Base-by-base conservation (phyloP, 768 basidiomycete genomes). In the Rhodotorula sphaerocarpa region DNA sequence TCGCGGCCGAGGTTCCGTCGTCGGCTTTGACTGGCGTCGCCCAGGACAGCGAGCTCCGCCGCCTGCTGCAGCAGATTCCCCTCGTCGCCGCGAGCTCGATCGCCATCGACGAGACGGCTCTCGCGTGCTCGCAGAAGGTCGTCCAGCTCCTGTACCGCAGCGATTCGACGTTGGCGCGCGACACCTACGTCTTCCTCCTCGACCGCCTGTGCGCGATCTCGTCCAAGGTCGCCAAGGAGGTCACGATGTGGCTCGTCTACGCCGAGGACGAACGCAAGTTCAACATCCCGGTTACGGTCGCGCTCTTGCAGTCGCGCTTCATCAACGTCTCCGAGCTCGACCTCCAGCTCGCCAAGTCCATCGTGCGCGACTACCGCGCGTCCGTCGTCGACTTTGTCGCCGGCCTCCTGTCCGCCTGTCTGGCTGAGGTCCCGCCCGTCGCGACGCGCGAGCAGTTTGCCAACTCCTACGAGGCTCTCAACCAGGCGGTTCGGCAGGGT, bases 241-340 rank as follows among this genome's bases (percentile, higher is more conserved):
- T 93, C 10, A 87, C 91, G 53, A 88, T 87, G 3, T 99, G 95
- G 95, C 79, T 99, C 51, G 78, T 96, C 48, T 95, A 90, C 73
- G 88, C 95, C 6, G 92, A 97, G 73, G 95, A 99, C 73, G 88
- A 92, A 89, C 89, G 95, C 71, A 99, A 99, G 77, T 87, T 88
- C 77, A 96, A 96, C 73, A 85, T 97, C 16, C 83, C 90, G 16
- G 93, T 95, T 67, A 95, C 91, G 0, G 84, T 89, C 33, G 87
- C 89, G 3, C 81, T 99, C 42, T 78, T 97, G 57, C 83, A 86
- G 47, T 87, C 87, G 57, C 84, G 87, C 53, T 81, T 97, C 28
- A 80, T 99, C 73, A 83, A 82, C 66, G 79, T 84, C 36, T 78
- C 79, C 21, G 82, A 90, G 42, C 85, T 90, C 72, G 95, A 99